phyloP scores from a whole-genome alignment of 83 land plant genomes.

The Diphasiastrum complanatum region DNA sequence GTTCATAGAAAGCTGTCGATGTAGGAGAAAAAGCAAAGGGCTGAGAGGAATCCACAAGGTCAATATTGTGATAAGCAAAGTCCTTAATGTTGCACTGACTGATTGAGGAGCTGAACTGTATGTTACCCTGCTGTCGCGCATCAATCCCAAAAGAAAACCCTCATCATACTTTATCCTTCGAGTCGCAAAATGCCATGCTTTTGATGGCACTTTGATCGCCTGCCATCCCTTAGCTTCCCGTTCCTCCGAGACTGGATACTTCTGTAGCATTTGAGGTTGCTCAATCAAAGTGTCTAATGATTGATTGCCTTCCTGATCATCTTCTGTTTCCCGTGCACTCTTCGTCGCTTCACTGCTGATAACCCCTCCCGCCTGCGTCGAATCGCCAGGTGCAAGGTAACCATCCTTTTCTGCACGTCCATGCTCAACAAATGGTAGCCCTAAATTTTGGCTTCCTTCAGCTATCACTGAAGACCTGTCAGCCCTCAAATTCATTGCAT shows the following conservation, averaged over 20 bases:
- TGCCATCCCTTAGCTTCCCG: no score
- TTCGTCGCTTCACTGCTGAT: no score
- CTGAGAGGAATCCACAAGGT: slow-evolving; percentile 83
- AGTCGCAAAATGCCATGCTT: slow-evolving; percentile 61
- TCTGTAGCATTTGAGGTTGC: no score
- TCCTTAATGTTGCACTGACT: slow-evolving; percentile 41
- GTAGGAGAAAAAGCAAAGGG: slow-evolving; percentile 81
- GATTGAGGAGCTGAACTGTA: slow-evolving; percentile 93
- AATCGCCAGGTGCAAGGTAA: no score
- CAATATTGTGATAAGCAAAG: slow-evolving; percentile 46
- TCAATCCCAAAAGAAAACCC: slow-evolving; percentile 62
- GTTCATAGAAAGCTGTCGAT: slow-evolving; percentile 63
- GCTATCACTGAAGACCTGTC: neutral
- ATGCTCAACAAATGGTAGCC: no score
- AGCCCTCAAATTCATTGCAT: neutral
- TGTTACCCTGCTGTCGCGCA: slow-evolving; percentile 65
- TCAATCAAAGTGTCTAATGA: no score
- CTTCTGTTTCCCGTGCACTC: no score
- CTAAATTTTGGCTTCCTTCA: slow-evolving; percentile 5
- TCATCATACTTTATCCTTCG: slow-evolving; percentile 78
- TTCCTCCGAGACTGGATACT: no score
- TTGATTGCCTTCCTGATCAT: no score
- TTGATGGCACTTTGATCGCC: slow-evolving; percentile 9
- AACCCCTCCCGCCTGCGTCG: no score
- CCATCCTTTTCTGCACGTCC: no score